phyloP scores from a whole-genome alignment of 768 basidiomycete species.

The Leccinum subgranulosum region DNA sequence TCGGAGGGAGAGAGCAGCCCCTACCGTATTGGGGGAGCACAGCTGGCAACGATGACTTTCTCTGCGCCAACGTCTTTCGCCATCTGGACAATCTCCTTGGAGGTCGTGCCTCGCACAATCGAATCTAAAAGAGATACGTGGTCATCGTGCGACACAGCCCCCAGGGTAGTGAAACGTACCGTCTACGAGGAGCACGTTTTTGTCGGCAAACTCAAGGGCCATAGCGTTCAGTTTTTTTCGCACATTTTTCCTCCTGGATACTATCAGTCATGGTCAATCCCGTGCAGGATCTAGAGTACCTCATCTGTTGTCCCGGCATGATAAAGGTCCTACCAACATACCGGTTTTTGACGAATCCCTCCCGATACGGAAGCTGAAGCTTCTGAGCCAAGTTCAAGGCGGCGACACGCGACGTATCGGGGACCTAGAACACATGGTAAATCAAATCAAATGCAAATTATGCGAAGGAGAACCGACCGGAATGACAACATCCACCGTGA shows the following conservation, averaged over 20 bases:
- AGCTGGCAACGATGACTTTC: slow-evolving; percentile 93
- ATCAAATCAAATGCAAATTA: not conserved
- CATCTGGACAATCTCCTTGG: slow-evolving; percentile 99
- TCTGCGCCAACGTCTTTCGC: slow-evolving; percentile 98
- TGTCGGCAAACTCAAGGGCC: slow-evolving; percentile 92
- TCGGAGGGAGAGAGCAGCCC: slow-evolving; percentile 8
- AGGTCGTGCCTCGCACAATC: slow-evolving; percentile 97
- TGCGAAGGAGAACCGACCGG: slow-evolving; percentile 48
- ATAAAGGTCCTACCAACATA: slow-evolving; percentile 99
- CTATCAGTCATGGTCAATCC: slow-evolving; percentile 1
- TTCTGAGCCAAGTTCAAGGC: slow-evolving; percentile 94
- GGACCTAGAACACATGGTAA: slow-evolving; percentile 56
- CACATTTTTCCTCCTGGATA: slow-evolving; percentile 82
- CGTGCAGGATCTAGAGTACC: slow-evolving; percentile 41
- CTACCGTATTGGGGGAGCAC: slow-evolving; percentile 92
- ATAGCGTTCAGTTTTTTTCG: slow-evolving; percentile 95
- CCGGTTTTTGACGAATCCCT: slow-evolving; percentile 98
- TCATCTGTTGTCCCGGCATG: slow-evolving; percentile 98
- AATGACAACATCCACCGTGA: slow-evolving; percentile 93
- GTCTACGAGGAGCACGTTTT: slow-evolving; percentile 94
- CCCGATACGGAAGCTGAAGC: slow-evolving; percentile 86
- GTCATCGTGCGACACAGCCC: not conserved
- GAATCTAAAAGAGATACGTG: slow-evolving; percentile 59
- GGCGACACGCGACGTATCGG: slow-evolving; percentile 95
- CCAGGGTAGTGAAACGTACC: slow-evolving; percentile 45